These are phyloP conservation scores for Trypanosoma vivax DNA, from an alignment of 208 protist genomes.

Conservation along the genomic window DNA sequence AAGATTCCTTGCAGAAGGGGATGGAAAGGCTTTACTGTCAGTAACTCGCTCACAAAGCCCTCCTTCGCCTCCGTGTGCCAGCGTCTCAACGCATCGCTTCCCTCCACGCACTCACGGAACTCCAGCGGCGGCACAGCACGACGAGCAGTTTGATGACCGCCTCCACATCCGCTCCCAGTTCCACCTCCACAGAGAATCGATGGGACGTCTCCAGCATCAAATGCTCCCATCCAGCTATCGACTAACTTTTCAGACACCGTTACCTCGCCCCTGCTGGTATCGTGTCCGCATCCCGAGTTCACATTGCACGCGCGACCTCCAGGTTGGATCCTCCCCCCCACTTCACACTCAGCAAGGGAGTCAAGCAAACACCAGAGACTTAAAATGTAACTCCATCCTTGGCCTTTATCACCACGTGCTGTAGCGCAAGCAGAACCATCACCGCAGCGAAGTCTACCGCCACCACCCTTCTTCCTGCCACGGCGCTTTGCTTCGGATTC, in stretches of 20 bases:
- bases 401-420: neutral
- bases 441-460: neutral
- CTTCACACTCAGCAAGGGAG: slow-evolving; percentile 2
- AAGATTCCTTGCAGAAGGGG: neutral
- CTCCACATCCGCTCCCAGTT: no score
- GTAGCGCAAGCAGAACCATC: neutral
- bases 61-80: slow-evolving; percentile 17
- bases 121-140: neutral
- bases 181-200: neutral
- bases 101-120: slow-evolving; percentile 13
- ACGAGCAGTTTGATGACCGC: neutral
- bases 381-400: slow-evolving; percentile 16
- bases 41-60: neutral
- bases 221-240: slow-evolving; percentile 8
- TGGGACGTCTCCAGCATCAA: slow-evolving; percentile 7
- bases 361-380: slow-evolving; percentile 23
- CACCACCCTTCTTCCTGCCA: neutral
- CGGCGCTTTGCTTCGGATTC: neutral
- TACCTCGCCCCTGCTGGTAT: neutral
- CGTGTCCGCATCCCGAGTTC: neutral
- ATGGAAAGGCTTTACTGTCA: neutral
- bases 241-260: slow-evolving; percentile 8
- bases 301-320: neutral
- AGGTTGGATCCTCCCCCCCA: neutral
- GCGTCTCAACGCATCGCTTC: slow-evolving; percentile 14